phyloP scores from a whole-genome alignment of 164 flowering plant species.

The Annona cherimola region DNA sequence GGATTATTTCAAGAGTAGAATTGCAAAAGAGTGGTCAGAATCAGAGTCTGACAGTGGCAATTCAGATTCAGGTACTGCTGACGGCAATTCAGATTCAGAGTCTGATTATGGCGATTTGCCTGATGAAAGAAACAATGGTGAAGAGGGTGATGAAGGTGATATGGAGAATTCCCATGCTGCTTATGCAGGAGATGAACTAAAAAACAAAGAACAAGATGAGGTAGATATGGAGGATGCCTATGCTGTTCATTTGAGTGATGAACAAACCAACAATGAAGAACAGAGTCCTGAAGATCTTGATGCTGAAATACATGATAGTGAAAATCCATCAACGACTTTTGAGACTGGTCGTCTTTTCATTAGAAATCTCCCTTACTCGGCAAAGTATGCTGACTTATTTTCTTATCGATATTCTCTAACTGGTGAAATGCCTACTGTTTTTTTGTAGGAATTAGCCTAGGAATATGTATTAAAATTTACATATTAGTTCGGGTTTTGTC shows the following conservation, averaged over 20 bases:
- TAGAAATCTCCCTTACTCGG: constrained; percentile 84
- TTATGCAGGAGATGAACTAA: constrained; percentile 8
- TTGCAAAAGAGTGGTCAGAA: constrained; percentile 78
- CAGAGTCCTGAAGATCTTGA: constrained; percentile 22
- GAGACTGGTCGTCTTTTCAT: constrained; percentile 80
- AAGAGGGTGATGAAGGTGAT: constrained; percentile 10
- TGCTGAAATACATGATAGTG: constrained; percentile 22
- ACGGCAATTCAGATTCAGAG: constrained; percentile 57
- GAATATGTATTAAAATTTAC: not conserved
- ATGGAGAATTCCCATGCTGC: not conserved
- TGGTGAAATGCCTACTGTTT: not conserved
- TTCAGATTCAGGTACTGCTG: not conserved
- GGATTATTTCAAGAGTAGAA: constrained; percentile 83
- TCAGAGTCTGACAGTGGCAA: constrained; percentile 47
- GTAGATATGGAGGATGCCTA: constrained; percentile 6
- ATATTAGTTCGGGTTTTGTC: not conserved
- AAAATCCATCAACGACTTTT: constrained; percentile 24
- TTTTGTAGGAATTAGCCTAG: not conserved
- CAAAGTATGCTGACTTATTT: constrained; percentile 46
- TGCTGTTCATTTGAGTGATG: constrained; percentile 12
- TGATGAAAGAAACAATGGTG: constrained; percentile 12
- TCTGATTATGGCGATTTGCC: constrained; percentile 26
- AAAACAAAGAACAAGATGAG: constrained; percentile 15
- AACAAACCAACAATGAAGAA: constrained; percentile 18
- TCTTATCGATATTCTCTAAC: not conserved